A percentile compares a stretch with the other conserved stretches of the same genome.
These are phyloP conservation scores for Beauveria varroae DNA, from an alignment of 2,329 filamentous ascomycete species.

Conservation along the genomic window DNA sequence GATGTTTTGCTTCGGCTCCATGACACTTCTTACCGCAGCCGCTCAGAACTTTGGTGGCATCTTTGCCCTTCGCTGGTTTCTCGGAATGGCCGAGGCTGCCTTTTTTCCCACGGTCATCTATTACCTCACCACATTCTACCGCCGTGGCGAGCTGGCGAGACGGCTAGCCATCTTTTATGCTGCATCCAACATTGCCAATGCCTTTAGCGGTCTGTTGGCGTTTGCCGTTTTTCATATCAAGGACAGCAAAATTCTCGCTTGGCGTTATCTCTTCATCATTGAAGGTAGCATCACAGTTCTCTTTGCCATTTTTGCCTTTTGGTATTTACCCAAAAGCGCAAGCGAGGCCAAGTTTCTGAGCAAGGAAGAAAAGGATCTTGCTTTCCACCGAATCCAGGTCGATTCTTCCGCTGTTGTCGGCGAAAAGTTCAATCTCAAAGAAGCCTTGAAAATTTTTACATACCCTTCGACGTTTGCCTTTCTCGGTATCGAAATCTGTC, in stretches of 20 bases:
- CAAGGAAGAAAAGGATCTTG: conserved; percentile 58
- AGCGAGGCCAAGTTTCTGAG: conserved; percentile 58
- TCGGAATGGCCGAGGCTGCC: conserved; percentile 48
- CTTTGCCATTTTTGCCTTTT: conserved; percentile 57
- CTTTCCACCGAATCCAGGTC: conserved; percentile 65
- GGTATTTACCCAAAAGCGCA: conserved; percentile 60
- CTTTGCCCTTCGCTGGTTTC: conserved; percentile 40
- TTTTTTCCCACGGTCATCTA: conserved; percentile 49
- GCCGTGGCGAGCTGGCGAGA: conserved; percentile 36
- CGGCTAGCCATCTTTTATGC: conserved; percentile 63
- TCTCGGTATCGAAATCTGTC: conserved; percentile 48
- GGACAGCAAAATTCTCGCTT: conserved; percentile 28
- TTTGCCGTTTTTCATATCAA: conserved; percentile 43
- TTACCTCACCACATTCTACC: conserved; percentile 45
- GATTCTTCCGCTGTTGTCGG: conserved; percentile 60
- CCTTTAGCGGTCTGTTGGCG: conserved; percentile 40
- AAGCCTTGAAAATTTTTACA: conserved; percentile 44
- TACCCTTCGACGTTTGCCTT: conserved; percentile 42
- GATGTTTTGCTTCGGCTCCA: conserved; percentile 65
- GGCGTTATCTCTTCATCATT: conserved; percentile 48
- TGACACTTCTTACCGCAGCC: conserved; percentile 53
- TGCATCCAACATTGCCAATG: conserved; percentile 63
- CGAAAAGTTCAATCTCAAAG: conserved; percentile 43
- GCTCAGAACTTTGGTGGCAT: conserved; percentile 42
- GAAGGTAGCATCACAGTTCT: conserved; percentile 51